Conservation (phyloP, 2,329 filamentous ascomycete genomes). For the Ceratocystis colombiana region DNA sequence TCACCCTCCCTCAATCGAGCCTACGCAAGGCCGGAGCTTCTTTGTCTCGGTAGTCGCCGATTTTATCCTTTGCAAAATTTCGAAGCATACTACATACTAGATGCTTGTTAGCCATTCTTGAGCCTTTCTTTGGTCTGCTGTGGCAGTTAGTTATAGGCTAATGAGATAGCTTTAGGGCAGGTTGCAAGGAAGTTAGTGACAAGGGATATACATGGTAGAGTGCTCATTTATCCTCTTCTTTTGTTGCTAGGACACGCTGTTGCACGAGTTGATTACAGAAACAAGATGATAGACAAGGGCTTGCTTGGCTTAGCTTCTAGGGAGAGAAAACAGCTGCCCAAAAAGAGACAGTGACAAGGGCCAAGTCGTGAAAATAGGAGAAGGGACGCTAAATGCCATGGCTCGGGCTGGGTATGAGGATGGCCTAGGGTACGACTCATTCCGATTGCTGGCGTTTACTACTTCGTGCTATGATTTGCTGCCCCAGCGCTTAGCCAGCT, state of each 20-base stretch:
- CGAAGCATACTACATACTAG: neutral
- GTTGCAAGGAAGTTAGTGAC: neutral
- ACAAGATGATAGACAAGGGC: neutral
- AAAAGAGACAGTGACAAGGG: neutral
- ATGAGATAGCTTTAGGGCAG: neutral
- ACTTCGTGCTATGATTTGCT: neutral
- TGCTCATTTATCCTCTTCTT: neutral
- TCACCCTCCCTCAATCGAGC: neutral
- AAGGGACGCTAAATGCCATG: too few species aligned
- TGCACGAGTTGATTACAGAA: slow-evolving; percentile 5
- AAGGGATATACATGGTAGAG: neutral
- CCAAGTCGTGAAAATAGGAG: too few species aligned
- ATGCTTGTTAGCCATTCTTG: too few species aligned
- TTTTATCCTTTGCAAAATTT: neutral
- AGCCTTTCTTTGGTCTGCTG: too few species aligned
- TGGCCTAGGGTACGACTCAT: too few species aligned
- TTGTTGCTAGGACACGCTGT: slow-evolving; percentile 10
- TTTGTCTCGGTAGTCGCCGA: neutral
- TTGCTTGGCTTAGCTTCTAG: neutral
- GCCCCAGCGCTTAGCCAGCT: neutral
- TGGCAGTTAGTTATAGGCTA: too few species aligned
- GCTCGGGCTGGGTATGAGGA: too few species aligned
- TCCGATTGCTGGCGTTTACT: too few species aligned
- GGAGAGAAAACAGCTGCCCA: neutral
- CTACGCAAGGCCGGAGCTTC: neutral